Evolutionary conservation across 2,329 filamentous ascomycete genomes (phyloP), one percentile per base, ranked within the genome.

Genomic region (Penicillium digitatum): DNA sequence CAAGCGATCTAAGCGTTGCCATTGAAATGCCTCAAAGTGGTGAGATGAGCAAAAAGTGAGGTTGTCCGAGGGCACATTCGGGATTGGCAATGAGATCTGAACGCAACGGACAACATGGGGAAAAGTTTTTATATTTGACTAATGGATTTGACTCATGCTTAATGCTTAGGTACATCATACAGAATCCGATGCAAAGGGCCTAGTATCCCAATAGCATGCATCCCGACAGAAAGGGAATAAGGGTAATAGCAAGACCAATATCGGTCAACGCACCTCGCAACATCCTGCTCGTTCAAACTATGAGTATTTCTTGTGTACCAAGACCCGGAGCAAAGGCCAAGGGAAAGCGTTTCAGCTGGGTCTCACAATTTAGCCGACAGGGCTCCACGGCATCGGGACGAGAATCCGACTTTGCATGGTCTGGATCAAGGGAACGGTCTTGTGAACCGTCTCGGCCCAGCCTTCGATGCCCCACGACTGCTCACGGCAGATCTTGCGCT

Each of bases 371-470:
- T 81, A 96, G 60, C 87, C 87, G 57, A 96, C 90, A 4, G 94
- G 92, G 59, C 90, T 96, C 94, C 94, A 99, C 9, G 91, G 89
- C 87, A 96, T 92, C 12, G 94, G 90, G 58, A 97, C 87, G 70
- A 99, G 74, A 66, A 99, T 91, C 66, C 89, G 83, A 70, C 90
- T 95, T 82, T 94, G 90, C 94, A 99, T 99, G 55, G 80, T 86
- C 78, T 96, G 92, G 67, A 99, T 99, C 61, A 99, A 81, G 31
- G 94, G 94, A 44, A 99, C 94, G 1, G 94, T 99, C 82, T 95
- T 96, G 80, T 99, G 94, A 35, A 97, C 94, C 24, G 93, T 96
- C 69, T 96, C 90, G 49, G 89, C 90, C 94, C 94, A 99, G 43
- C 94, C 94, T 70, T 96, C 89, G 38, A 95, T 85, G 62, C 86